These are phyloP conservation scores for Stephanocyclus meneghinianus DNA, from an alignment of 352 stramenopile species.

Conservation along the genomic window DNA sequence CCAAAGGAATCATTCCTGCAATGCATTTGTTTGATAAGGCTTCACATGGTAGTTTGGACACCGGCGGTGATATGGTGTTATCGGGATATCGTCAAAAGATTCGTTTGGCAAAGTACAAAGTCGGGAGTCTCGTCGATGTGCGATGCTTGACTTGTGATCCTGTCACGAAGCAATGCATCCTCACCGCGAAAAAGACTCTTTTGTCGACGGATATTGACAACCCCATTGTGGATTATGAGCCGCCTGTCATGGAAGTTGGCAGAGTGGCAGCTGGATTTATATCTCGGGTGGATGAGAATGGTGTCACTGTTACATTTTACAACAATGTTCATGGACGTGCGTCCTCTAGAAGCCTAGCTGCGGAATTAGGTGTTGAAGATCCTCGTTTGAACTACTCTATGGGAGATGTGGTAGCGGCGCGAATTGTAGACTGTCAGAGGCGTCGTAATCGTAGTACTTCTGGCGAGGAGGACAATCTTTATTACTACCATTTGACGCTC, in stretches of 20 bases:
- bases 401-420: conserved; percentile 72
- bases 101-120: conserved; percentile 70
- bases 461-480: conserved; percentile 43
- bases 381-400: conserved; percentile 70
- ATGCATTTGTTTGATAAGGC: conserved; percentile 78
- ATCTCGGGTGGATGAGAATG: conserved; percentile 90
- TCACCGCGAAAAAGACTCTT: conserved; percentile 89
- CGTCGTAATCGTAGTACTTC: conserved; percentile 38
- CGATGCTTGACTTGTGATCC: conserved; percentile 71
- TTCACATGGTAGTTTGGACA: conserved; percentile 37
- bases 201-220: conserved; percentile 84
- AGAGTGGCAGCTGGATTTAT: conserved; percentile 88
- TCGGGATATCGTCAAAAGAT: conserved; percentile 71
- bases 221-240: conserved; percentile 76
- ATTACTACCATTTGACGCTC: conserved; percentile 55
- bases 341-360: conserved; percentile 84
- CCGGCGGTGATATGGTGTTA: conserved; percentile 25
- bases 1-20: conserved; percentile 69
- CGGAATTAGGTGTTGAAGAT: conserved; percentile 81
- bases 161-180: conserved; percentile 59
- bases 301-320: conserved; percentile 94
- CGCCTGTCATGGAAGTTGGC: conserved; percentile 78
- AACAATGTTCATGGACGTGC: conserved; percentile 93
- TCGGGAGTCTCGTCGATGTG: conserved; percentile 73
- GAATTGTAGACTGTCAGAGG: conserved; percentile 52